Evolutionary conservation across 768 basidiomycete species (phyloP).

Genomic region (Sporobolomyces roseus): DNA sequence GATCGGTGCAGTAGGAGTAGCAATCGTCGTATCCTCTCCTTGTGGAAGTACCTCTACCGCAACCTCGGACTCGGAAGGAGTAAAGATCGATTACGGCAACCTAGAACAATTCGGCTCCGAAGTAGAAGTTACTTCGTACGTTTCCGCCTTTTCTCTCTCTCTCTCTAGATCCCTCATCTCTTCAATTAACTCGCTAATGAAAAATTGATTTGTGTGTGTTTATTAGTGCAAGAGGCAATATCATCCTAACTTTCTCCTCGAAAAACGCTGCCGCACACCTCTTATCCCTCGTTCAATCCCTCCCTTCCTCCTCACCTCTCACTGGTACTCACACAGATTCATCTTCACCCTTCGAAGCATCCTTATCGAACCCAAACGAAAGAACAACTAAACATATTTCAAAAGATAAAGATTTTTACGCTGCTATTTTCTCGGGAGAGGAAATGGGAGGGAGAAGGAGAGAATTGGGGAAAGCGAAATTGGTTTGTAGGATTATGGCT

Average conservation of each 20-base stretch:
- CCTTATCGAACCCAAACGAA: neutral
- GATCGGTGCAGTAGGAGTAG: conserved; percentile 32
- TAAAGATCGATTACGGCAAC: conserved; percentile 20
- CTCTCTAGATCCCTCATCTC: neutral
- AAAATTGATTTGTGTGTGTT: too few relatives aligned
- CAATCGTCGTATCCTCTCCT: too few relatives aligned
- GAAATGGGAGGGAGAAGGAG: neutral
- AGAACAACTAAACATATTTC: conserved; percentile 9
- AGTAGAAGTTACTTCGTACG: conserved; percentile 28
- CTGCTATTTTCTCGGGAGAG: conserved; percentile 19
- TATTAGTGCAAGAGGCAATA: conserved; percentile 34
- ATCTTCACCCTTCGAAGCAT: conserved; percentile 11
- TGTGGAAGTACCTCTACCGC: neutral
- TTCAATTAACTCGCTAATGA: neutral
- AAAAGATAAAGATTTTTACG: conserved; percentile 41
- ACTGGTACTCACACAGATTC: neutral
- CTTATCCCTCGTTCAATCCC: conserved; percentile 27
- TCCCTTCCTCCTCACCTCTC: neutral
- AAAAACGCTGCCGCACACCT: conserved; percentile 37
- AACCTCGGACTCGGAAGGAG: neutral
- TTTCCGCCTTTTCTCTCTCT: neutral
- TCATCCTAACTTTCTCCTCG: conserved; percentile 27
- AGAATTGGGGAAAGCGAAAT: conserved; percentile 19
- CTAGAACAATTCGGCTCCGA: conserved; percentile 3
- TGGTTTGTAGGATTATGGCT: conserved; percentile 35